Conservation (phyloP, 1,284 basidiomycete species). For the Somion occarium region DNA sequence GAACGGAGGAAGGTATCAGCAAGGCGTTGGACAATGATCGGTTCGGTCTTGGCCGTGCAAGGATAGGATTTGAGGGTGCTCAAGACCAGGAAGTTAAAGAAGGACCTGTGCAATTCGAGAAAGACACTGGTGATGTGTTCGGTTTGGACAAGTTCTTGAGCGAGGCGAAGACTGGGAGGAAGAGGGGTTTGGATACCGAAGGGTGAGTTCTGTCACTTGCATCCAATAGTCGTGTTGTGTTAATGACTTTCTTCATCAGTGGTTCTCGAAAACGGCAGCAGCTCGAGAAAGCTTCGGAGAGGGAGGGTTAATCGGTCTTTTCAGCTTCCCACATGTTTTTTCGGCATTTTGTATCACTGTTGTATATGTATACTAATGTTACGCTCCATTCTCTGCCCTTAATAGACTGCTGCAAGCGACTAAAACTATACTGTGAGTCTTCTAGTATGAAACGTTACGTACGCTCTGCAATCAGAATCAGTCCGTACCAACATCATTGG, state of each 20-base stretch:
- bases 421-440: too few relatives aligned
- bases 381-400: too few relatives aligned
- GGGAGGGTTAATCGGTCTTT: constrained; percentile 28
- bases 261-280: constrained; percentile 70
- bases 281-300: constrained; percentile 60
- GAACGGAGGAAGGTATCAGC: constrained; percentile 90
- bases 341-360: background rate
- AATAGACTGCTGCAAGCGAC: too few relatives aligned
- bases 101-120: constrained; percentile 99
- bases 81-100: constrained; percentile 78
- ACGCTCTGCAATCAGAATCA: too few relatives aligned
- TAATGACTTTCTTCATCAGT: constrained; percentile 29
- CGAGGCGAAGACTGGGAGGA: constrained; percentile 91
- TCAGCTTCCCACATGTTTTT: background rate
- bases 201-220: constrained; percentile 43
- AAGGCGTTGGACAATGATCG: constrained; percentile 91
- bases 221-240: background rate
- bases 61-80: constrained; percentile 86
- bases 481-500: too few relatives aligned
- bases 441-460: too few relatives aligned
- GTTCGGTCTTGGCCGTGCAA: constrained; percentile 86
- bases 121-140: constrained; percentile 96
- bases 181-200: constrained; percentile 79
- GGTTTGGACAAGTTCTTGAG: constrained; percentile 97
- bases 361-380: too few relatives aligned